Conservation (phyloP, 1,284 basidiomycete species). For the Rhodotorula glutinis region DNA sequence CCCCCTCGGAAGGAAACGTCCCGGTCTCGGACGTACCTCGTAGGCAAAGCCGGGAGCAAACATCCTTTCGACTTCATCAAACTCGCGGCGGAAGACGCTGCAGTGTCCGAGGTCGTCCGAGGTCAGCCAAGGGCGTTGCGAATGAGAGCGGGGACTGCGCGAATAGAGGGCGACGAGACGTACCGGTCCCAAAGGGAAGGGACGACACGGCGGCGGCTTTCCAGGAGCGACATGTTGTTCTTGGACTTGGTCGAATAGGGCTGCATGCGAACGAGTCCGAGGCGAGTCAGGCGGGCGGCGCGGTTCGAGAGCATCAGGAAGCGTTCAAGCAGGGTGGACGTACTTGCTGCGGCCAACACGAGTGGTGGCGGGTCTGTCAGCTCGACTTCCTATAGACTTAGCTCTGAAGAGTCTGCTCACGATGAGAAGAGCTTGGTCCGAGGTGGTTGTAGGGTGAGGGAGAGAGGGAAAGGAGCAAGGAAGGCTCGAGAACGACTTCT, state of each 20-base stretch:
- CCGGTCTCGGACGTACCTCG: neutral
- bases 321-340: neutral
- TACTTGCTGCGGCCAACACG: neutral
- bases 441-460: no score
- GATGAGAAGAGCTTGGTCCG: no score
- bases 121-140: neutral
- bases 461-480: no score
- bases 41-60: neutral
- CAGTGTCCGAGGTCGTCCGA: neutral
- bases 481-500: no score
- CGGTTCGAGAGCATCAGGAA: neutral
- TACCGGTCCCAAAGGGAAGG: slow-evolving; percentile 1
- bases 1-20: neutral
- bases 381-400: no score
- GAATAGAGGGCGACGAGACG: neutral
- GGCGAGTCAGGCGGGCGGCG: neutral
- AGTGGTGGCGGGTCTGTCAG: neutral
- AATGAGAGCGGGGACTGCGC: neutral
- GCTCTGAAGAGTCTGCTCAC: no score
- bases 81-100: neutral
- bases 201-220: slow-evolving; percentile 4
- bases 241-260: neutral
- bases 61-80: neutral
- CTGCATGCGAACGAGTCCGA: neutral
- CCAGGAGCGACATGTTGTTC: neutral